Evolutionary conservation across 352 stramenopile species (phyloP).

Genomic region (Pythium guiyangense): DNA sequence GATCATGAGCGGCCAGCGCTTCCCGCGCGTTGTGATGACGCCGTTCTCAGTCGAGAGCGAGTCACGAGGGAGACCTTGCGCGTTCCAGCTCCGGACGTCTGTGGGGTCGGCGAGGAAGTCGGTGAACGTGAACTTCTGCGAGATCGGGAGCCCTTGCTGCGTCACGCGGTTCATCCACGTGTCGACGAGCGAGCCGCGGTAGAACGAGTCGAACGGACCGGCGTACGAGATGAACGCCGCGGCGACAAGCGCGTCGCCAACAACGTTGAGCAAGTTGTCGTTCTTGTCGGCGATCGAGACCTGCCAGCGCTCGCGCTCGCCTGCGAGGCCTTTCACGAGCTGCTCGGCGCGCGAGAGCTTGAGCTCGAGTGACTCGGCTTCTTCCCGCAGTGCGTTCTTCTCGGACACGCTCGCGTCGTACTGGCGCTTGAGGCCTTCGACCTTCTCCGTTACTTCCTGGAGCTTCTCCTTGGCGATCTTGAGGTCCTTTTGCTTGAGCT

Average conservation of each 20-base stretch:
- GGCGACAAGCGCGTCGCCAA: conserved; percentile 91
- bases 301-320: conserved; percentile 93
- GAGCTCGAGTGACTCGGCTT: conserved; percentile 89
- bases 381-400: conserved; percentile 91
- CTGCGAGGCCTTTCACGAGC: conserved; percentile 91
- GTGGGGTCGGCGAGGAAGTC: conserved; percentile 92
- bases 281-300: conserved; percentile 89
- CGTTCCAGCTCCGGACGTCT: conserved; percentile 94
- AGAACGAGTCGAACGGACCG: conserved; percentile 92
- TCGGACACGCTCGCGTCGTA: conserved; percentile 92
- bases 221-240: conserved; percentile 95
- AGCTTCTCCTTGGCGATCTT: conserved; percentile 88
- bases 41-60: conserved; percentile 94
- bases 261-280: conserved; percentile 81
- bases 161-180: conserved; percentile 90
- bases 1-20: conserved; percentile 97
- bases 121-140: conserved; percentile 88
- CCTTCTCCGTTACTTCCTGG: conserved; percentile 88
- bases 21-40: conserved; percentile 92
- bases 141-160: conserved; percentile 81
- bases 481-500: conserved; percentile 86
- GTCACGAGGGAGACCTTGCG: conserved; percentile 90
- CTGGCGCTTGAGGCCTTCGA: conserved; percentile 86
- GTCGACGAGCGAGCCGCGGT: conserved; percentile 76
- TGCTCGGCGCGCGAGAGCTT: conserved; percentile 93